These are phyloP conservation scores for Trebouxia sp. DNA, from an alignment of 139 green algal genomes.

Conservation along the genomic window DNA sequence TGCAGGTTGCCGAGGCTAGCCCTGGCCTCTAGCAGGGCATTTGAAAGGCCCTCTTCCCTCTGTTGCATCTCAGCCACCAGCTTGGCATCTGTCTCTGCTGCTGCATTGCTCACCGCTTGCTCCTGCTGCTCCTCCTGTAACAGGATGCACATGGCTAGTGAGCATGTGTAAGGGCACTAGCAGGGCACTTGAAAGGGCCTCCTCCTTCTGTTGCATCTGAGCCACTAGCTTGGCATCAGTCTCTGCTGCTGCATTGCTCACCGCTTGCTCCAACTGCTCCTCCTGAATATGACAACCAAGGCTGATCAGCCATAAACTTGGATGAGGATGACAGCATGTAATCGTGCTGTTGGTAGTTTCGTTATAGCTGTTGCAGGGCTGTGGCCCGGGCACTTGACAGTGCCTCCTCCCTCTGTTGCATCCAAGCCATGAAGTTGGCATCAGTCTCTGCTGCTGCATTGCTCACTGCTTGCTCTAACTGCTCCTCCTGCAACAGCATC, in stretches of 20 bases:
- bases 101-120: conserved; percentile 52
- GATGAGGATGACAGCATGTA: no score
- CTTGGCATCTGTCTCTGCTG: conserved; percentile 27
- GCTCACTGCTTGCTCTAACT: no score
- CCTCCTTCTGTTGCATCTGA: neutral
- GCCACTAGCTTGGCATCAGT: neutral
- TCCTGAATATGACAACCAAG: no score
- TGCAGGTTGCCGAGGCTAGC: conserved; percentile 68
- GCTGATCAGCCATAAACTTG: no score
- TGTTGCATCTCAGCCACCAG: conserved; percentile 38
- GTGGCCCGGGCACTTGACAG: no score
- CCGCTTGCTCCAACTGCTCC: no score
- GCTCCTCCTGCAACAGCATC: no score
- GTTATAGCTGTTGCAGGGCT: no score
- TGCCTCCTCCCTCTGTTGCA: no score
- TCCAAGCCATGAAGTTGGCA: neutral
- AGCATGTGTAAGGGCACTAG: no score
- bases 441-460: neutral
- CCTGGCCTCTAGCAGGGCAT: conserved; percentile 66
- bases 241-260: neutral
- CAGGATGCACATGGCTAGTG: neutral
- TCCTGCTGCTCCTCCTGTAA: conserved; percentile 52
- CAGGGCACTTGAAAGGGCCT: neutral
- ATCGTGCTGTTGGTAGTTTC: no score
- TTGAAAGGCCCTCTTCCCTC: conserved; percentile 62